A percentile compares a stretch with the other conserved stretches of the same genome.
These are phyloP conservation scores for Gillenia trifoliata DNA, from an alignment of 306 rosid species.

Conservation along the genomic window DNA sequence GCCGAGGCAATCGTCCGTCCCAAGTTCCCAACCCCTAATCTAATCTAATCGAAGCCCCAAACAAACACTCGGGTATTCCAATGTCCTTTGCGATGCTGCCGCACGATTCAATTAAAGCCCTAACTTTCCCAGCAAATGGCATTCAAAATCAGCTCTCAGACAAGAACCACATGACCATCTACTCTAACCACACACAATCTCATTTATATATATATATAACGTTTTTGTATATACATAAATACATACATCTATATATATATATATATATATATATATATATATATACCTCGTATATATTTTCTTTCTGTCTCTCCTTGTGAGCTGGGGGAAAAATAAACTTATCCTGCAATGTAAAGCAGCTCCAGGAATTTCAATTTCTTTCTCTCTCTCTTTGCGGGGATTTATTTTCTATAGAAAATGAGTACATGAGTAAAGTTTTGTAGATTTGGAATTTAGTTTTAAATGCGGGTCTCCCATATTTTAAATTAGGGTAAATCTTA, in stretches of 20 bases:
- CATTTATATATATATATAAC: constrained; percentile 15
- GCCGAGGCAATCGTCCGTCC: constrained; percentile 27
- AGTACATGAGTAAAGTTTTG: not conserved
- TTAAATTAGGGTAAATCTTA: no score
- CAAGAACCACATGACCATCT: constrained; percentile 14
- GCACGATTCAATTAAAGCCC: constrained; percentile 1
- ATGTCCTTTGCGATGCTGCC: not conserved
- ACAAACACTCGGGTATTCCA: not conserved
- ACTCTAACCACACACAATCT: constrained; percentile 29
- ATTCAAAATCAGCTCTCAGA: constrained; percentile 18
- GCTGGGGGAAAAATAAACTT: not conserved
- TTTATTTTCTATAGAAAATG: not conserved
- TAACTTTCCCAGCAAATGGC: constrained; percentile 21
- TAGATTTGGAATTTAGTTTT: not conserved
- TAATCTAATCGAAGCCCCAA: constrained; percentile 1
- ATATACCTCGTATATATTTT: not conserved
- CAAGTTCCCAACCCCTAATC: constrained; percentile 8
- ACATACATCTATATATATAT: no score
- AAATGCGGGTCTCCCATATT: not conserved
- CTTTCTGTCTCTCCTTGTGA: not conserved
- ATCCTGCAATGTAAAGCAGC: not conserved
- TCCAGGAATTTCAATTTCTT: not conserved
- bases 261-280: not conserved
- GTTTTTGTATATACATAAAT: not conserved
- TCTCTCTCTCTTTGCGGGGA: not conserved